Base-by-base conservation (phyloP, 306 rosid species). In the Cajanus cajan region DNA sequence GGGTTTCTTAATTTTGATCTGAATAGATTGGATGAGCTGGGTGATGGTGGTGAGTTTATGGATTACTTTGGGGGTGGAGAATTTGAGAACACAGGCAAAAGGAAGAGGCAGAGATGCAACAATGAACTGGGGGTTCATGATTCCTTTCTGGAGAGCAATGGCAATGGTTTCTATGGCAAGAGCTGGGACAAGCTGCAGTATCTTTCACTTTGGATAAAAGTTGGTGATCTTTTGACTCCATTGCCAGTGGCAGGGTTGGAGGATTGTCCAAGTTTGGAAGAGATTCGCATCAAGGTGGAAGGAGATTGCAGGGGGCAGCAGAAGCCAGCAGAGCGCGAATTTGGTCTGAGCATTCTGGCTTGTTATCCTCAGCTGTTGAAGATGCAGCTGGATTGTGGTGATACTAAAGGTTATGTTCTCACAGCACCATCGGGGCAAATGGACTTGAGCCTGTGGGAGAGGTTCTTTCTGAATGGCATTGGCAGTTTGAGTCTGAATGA, bases 391-490 rank as follows among this genome's bases (percentile, higher is more conserved):
- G 93, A 94, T 73, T 92, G 96, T 54, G 89, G 96, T 28, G 97
- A 94, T 25, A 92, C 97, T 11, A 90, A 78, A 69, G 98, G 98
- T 15, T 94, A 75, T 71, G 96, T 87, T 4, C 83, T 81, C 44
- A 92, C 98, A 0, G 97, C 96, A 1, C 98, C 97, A 4, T 76
- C 89, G 0, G 98, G 97, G 22, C 90, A 89, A 51, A 90, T 90
- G 98, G 98, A 94, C 77, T 82, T 94, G 80, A 92, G 94, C 78
- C 82, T 89, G 71, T 92, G 98, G 97, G 98, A 94, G 87, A 92
- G 98, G 81, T 92, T 94, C 82, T 88, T 90, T 79, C 85, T 94
- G 33, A 87, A 78, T 78, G 94, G 96, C 7, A 83, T 94, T n/a
- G 87, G 87, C 40, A 55, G 78, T 61, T 68, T 94, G 81, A 83